Evolutionary conservation across 1,284 basidiomycete species (phyloP), one percentile per base, ranked within the genome.

Genomic region (Apiotrichum gamsii): DNA sequence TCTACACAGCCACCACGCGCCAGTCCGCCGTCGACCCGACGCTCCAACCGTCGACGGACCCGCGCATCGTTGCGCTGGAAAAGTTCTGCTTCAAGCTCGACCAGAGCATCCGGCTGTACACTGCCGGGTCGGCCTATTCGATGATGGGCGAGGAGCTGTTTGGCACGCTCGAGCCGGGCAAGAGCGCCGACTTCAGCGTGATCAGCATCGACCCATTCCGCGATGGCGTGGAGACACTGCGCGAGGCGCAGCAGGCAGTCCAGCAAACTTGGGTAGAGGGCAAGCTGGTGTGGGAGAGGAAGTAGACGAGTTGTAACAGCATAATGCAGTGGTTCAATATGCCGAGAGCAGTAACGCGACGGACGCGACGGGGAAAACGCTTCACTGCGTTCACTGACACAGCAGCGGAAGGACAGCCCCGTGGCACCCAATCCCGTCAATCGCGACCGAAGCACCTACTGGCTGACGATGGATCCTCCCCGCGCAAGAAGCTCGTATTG

Each of bases 1-100:
- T 65, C 18, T 63, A 62, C 38, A 60, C 59, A 1, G 63, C 63
- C 6, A 63, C 61, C 3, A 65, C 61, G 4, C 52, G 54, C 11
- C 46, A 53, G 38, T 54, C 50, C 5, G 56, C 45, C n/a, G 43
- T 62, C 23, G 44, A 62, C 39, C 60, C 61, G 14, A 35, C 46
- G n/a, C 34, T 52, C 10, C 35, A 49, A 8, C 36, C 39, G 23
- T 44, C 50, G 2, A 28, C 45, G 6, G 58, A 56, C 43, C 41
- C 44, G 16, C 31, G 47, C 15, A 48, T 52, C 13, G 28, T 47
- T 8, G 32, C 29, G 0, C 45, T 51, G 5, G 56, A 53, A n/a
- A 28, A 29, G 13, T 49, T 52, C 44, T 37, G 21, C 16, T 28
- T 61, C 14, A 30, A 37, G 38, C 49, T 60, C 30, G 51, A 56